These are phyloP conservation scores for Orbilia javanica DNA, from an alignment of 2,329 filamentous ascomycete species.

Conservation along the genomic window DNA sequence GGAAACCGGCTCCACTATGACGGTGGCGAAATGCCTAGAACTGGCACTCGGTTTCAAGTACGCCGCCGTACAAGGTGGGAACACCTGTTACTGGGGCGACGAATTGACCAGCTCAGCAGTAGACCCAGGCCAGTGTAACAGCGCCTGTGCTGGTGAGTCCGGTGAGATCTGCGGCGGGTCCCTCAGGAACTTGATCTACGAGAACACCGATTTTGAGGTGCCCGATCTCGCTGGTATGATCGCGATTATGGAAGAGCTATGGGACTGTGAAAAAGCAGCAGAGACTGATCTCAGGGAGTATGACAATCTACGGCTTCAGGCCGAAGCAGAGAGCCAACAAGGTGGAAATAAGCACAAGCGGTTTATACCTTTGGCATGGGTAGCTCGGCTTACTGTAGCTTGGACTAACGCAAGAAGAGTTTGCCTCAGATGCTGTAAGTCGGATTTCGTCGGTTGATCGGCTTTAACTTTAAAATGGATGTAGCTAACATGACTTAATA, in stretches of 20 bases:
- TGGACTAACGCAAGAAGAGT: neutral
- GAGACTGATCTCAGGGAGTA: constrained; percentile 10
- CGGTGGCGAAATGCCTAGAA: constrained; percentile 26
- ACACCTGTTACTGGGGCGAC: constrained; percentile 42
- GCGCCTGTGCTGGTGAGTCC: constrained; percentile 22
- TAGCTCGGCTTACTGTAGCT: neutral
- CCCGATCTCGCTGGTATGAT: constrained; percentile 15
- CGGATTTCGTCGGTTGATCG: neutral
- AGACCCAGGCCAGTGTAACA: neutral
- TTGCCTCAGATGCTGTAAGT: constrained; percentile 20
- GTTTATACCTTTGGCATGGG: constrained; percentile 25
- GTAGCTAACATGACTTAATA: neutral
- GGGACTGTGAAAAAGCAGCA: constrained; percentile 2
- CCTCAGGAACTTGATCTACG: constrained; percentile 9
- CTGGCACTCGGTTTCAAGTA: constrained; percentile 23
- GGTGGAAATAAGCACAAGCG: constrained; percentile 17
- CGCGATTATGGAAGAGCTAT: constrained; percentile 2
- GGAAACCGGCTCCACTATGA: constrained; percentile 12
- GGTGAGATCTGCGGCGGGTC: constrained; percentile 26
- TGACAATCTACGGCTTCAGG: constrained; percentile 2
- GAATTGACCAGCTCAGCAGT: neutral
- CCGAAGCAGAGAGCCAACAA: constrained; percentile 17
- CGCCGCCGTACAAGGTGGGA: constrained; percentile 21
- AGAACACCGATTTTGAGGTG: constrained; percentile 4
- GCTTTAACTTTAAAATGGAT: neutral